Evolutionary conservation across 169 alveolate species (phyloP), one percentile per base, ranked within the genome.

Genomic region (Plasmodium gonderi): DNA sequence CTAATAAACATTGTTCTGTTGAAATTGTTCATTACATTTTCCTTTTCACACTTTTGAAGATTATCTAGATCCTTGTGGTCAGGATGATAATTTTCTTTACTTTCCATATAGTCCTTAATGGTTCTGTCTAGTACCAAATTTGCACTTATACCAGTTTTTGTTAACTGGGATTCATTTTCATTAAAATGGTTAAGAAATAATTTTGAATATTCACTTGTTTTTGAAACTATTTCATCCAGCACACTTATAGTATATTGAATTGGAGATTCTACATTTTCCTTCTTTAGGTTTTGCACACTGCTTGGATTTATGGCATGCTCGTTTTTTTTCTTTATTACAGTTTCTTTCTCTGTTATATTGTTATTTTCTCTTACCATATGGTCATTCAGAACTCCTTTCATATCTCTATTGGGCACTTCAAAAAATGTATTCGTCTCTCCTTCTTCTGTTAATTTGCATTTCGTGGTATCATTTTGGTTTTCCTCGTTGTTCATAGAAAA

Each of bases 371-470:
- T 80, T 12, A 60, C n/a, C 33, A 60, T 9, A 33, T 60, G 64
- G n/a, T 82, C 82, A 69, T 31, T 82, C 36, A 67, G 49, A 12
- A 82, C 44, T 8, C 82, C 91, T 82, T 82, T 82, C 51, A 42
- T 68, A 54, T 82, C 91, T 42, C 91, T 23, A 72, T 40, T 42
- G 11, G 76, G 17, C 6, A 23, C 38, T 20, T 82, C 82, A 17
- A 44, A 31, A 69, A 45, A 20, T 40, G 23, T 26, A 80, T n/a
- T n/a, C n/a, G 14, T 80, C 11, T n/a, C 51, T 40, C 23, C 90
- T 65, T 79, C 23, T 51, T 29, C 76, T 29, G 65, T 8, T 47
- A 38, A 44, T n/a, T 80, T 31, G 45, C 51, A 38, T 38, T 40
- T 40, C 49, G 91, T 40, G 3, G 74, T 47, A n/a, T 54, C 91